phyloP scores from a whole-genome alignment of 495 filamentous ascomycete species.

The Bacidia gigantensis region DNA sequence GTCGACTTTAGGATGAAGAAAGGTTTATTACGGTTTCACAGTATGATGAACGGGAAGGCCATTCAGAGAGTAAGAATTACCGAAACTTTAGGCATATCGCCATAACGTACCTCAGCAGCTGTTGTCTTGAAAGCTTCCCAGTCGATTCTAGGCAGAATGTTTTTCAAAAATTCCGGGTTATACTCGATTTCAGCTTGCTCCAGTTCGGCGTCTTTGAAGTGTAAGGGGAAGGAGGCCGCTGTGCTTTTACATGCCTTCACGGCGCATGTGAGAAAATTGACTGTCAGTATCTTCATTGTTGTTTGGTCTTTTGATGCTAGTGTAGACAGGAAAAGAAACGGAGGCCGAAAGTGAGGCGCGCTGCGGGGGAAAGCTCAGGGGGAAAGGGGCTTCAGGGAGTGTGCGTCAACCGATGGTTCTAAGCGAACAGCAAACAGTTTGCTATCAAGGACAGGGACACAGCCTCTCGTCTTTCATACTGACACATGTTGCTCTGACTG shows the following conservation, averaged over 20 bases:
- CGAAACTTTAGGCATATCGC: neutral
- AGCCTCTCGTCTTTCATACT: too few relatives aligned
- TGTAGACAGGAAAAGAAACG: too few relatives aligned
- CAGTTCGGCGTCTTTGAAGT: slow-evolving; percentile 81
- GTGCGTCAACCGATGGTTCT: neutral
- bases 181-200: slow-evolving; percentile 66
- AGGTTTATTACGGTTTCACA: too few relatives aligned
- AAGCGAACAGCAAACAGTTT: neutral
- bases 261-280: slow-evolving; percentile 94
- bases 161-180: slow-evolving; percentile 63
- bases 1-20: too few relatives aligned
- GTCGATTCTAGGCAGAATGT: slow-evolving; percentile 75
- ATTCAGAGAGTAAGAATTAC: too few relatives aligned
- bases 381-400: neutral
- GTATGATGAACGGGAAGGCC: too few relatives aligned
- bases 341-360: too few relatives aligned
- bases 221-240: slow-evolving; percentile 67
- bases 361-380: too few relatives aligned
- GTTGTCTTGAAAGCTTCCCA: slow-evolving; percentile 66
- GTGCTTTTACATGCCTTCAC: slow-evolving; percentile 82
- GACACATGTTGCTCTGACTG: too few relatives aligned
- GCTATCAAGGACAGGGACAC: too few relatives aligned
- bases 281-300: slow-evolving; percentile 88
- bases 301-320: too few relatives aligned
- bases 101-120: slow-evolving; percentile 58